A percentile compares a stretch with the other conserved stretches of the same genome.
Conservation (phyloP, 306 rosid species). For the Cicer judaicum region DNA sequence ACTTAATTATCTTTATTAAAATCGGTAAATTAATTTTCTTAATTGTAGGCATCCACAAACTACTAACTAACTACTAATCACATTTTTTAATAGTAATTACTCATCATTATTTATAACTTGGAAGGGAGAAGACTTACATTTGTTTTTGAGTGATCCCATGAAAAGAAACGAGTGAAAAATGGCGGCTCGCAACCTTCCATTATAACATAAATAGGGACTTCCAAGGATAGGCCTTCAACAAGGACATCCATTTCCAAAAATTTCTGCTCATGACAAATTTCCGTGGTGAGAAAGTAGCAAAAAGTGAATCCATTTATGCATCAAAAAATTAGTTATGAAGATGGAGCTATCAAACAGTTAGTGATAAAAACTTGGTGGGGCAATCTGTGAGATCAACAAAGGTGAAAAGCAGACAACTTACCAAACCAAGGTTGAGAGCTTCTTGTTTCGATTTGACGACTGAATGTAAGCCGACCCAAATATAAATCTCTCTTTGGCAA, state of each 20-base stretch:
- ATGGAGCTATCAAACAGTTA: background rate
- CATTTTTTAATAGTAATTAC: too few species aligned
- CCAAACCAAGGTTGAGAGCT: constrained; percentile 83
- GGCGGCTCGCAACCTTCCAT: constrained; percentile 85
- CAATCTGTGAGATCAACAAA: background rate
- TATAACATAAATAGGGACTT: constrained; percentile 74
- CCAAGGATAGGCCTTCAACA: constrained; percentile 67
- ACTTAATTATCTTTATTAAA: too few species aligned
- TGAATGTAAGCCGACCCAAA: constrained; percentile 90
- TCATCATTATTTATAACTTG: constrained; percentile 8
- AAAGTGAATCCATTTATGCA: constrained; percentile 5
- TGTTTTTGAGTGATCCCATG: constrained; percentile 81
- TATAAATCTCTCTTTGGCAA: constrained; percentile 84
- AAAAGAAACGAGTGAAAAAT: constrained; percentile 83
- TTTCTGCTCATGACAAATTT: constrained; percentile 62
- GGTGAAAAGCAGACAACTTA: constrained; percentile 41
- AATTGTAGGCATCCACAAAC: too few species aligned
- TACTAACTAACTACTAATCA: too few species aligned
- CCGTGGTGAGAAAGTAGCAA: constrained; percentile 20
- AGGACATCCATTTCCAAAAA: constrained; percentile 78
- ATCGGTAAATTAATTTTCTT: too few species aligned
- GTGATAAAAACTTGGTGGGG: constrained; percentile 1
- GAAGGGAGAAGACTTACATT: constrained; percentile 61
- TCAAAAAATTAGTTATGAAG: constrained; percentile 9
- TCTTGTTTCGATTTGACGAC: constrained; percentile 74